These are phyloP conservation scores for Zygotorulaspora florentina DNA, from an alignment of 805 yeast species.

Conservation along the genomic window DNA sequence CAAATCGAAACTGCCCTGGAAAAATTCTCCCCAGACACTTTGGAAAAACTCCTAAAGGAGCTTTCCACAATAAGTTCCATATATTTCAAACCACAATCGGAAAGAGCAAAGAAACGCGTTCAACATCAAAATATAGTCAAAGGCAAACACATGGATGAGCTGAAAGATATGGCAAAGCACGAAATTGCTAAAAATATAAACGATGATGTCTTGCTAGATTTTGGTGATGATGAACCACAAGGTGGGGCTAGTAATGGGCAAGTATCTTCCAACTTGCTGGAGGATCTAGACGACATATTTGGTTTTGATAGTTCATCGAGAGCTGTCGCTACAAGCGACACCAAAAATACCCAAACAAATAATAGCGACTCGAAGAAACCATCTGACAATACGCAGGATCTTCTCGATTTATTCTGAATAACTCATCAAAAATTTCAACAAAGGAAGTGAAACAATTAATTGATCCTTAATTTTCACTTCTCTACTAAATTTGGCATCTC, in stretches of 20 bases:
- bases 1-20: conserved; percentile 69
- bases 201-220: conserved; percentile 79
- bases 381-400: conserved; percentile 27
- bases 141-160: conserved; percentile 67
- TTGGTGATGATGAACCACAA: conserved; percentile 59
- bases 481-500: not conserved
- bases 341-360: conserved; percentile 1
- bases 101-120: conserved; percentile 42
- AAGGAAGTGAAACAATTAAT: not conserved
- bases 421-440: not conserved
- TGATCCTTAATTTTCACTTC: not conserved
- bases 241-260: conserved; percentile 18
- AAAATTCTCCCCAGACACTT: conserved; percentile 59
- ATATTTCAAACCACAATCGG: conserved; percentile 76
- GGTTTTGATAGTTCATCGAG: conserved; percentile 35
- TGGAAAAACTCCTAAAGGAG: conserved; percentile 68
- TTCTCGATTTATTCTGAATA: conserved; percentile 28
- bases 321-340: not conserved
- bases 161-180: conserved; percentile 68
- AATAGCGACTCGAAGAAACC: conserved; percentile 1
- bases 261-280: conserved; percentile 46
- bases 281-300: conserved; percentile 72
- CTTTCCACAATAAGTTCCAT: conserved; percentile 84
- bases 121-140: conserved; percentile 36
- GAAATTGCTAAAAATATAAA: conserved; percentile 63